Percentiles rank a stretch among this genome's conserved stretches.
phyloP scores from a whole-genome alignment of 2,329 filamentous ascomycete species.

The Diaporthe citri region DNA sequence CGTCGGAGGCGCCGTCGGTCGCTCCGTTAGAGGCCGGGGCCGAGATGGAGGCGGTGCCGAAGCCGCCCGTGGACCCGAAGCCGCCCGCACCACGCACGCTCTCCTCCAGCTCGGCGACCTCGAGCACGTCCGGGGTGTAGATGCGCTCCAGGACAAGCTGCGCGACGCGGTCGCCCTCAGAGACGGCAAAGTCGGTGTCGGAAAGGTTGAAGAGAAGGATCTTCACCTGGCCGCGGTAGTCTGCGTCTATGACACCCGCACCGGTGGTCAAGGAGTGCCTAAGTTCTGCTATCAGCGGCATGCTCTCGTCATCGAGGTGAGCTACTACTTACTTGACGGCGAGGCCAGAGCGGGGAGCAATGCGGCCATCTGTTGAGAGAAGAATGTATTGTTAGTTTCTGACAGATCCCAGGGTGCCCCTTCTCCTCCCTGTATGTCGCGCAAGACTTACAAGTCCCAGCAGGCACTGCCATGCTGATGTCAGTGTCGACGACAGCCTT shows the following conservation, averaged over 20 bases:
- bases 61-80: slow-evolving; percentile 85
- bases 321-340: slow-evolving; percentile 72
- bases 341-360: slow-evolving; percentile 91
- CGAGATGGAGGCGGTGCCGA: slow-evolving; percentile 10
- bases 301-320: too few relatives aligned
- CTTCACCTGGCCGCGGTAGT: slow-evolving; percentile 95
- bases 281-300: neutral
- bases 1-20: slow-evolving; percentile 13
- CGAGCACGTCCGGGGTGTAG: slow-evolving; percentile 90
- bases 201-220: slow-evolving; percentile 94
- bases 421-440: neutral
- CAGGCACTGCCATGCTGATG: slow-evolving; percentile 90
- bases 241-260: slow-evolving; percentile 96
- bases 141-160: slow-evolving; percentile 96
- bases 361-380: slow-evolving; percentile 77
- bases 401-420: neutral
- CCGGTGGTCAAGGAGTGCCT: slow-evolving; percentile 93
- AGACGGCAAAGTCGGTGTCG: slow-evolving; percentile 84
- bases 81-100: slow-evolving; percentile 92
- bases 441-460: slow-evolving; percentile 80
- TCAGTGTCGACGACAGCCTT: slow-evolving; percentile 92
- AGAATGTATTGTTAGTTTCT: slow-evolving; percentile 1
- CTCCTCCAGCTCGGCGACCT: slow-evolving; percentile 88
- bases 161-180: slow-evolving; percentile 89
- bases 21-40: slow-evolving; percentile 19